Conservation (phyloP, 139 green algal species). For the Pleodorina starrii region DNA sequence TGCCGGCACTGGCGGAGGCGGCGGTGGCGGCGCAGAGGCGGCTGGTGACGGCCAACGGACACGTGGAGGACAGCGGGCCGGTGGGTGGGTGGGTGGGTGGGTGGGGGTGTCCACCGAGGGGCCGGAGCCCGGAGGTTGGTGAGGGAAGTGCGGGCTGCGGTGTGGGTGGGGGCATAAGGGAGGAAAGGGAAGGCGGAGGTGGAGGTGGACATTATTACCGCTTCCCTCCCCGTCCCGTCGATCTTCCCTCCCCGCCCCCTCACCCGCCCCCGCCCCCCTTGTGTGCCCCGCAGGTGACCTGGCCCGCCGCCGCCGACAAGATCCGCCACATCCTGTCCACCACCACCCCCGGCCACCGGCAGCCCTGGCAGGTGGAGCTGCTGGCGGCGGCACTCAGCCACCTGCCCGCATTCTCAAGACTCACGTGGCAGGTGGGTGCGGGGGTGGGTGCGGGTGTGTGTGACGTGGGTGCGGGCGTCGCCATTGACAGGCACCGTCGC, state of each 20-base stretch:
- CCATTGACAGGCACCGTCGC: too few species aligned
- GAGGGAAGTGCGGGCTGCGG: too few species aligned
- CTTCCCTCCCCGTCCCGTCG: too few species aligned
- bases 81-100: neutral
- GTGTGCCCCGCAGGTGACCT: too few species aligned
- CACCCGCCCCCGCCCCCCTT: too few species aligned
- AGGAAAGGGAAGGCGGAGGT: neutral
- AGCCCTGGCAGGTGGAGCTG: constrained; percentile 57
- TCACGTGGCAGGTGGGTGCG: constrained; percentile 48
- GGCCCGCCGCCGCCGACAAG: constrained; percentile 28
- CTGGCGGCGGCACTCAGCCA: constrained; percentile 47
- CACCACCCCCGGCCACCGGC: constrained; percentile 2
- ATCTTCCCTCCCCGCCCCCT: too few species aligned
- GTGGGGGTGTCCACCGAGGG: neutral
- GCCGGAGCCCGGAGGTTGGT: too few species aligned
- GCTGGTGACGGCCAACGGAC: constrained; percentile 23
- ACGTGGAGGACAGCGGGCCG: neutral
- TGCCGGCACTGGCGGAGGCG: constrained; percentile 25
- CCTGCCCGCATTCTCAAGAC: constrained; percentile 36
- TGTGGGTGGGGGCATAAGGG: neutral
- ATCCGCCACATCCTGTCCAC: constrained; percentile 7
- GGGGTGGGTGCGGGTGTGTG: neutral
- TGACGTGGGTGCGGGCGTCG: neutral
- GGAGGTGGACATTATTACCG: too few species aligned
- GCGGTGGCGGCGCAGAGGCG: constrained; percentile 26